phyloP scores from a whole-genome alignment of 257 asterid genomes.

The Penstemon newberryi region DNA sequence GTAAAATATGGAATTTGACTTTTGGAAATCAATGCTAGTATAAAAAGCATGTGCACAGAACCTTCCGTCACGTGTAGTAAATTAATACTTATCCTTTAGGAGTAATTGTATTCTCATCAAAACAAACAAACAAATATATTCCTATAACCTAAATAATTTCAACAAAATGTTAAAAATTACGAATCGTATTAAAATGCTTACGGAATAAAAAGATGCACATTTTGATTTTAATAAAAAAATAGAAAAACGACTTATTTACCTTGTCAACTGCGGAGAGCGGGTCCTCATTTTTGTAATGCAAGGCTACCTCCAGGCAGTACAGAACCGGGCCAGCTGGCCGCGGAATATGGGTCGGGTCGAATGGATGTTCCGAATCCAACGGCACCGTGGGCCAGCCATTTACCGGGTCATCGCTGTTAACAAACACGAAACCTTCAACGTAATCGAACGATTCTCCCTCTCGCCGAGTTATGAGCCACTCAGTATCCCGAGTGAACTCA shows the following conservation, averaged over 20 bases:
- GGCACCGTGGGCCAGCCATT: constrained; percentile 86
- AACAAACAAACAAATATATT: no score
- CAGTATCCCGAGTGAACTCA: constrained; percentile 77
- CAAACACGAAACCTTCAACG: constrained; percentile 84
- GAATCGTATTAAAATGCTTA: not conserved
- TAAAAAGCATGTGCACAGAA: no score
- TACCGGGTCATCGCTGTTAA: constrained; percentile 70
- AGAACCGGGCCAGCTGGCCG: constrained; percentile 61
- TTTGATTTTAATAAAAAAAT: not conserved
- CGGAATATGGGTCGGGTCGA: constrained; percentile 58
- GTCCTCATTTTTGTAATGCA: constrained; percentile 55
- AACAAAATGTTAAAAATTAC: no score
- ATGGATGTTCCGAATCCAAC: constrained; percentile 38
- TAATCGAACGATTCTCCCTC: constrained; percentile 65
- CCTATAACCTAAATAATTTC: no score
- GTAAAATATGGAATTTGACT: not conserved
- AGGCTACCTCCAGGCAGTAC: constrained; percentile 84
- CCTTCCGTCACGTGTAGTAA: no score
- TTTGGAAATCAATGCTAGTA: not conserved
- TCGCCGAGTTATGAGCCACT: constrained; percentile 56
- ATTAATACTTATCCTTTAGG: no score
- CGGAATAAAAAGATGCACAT: not conserved
- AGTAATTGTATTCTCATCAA: no score
- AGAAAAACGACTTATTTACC: constrained; percentile 38
- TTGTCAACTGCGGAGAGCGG: constrained; percentile 44